phyloP scores from a whole-genome alignment of 768 basidiomycete species.

The Serendipita sp. region DNA sequence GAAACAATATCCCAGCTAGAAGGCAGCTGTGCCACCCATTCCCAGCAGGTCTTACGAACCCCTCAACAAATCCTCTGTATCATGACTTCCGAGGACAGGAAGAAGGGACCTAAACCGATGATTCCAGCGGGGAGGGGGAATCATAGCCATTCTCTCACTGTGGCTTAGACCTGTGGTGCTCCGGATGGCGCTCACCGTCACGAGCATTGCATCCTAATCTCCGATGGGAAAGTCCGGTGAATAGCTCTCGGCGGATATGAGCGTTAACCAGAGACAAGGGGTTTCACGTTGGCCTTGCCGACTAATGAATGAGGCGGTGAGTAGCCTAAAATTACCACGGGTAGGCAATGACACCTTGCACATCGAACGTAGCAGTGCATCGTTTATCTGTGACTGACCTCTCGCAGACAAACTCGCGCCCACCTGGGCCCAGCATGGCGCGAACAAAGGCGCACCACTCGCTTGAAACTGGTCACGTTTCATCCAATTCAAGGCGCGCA shows the following conservation, averaged over 20 bases:
- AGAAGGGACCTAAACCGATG: slow-evolving; percentile 74
- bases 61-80: no score
- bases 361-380: background rate
- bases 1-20: no score
- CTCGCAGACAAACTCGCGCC: no score
- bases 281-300: no score
- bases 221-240: slow-evolving; percentile 91
- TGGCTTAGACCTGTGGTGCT: slow-evolving; percentile 77
- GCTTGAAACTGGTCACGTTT: no score
- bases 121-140: slow-evolving; percentile 92
- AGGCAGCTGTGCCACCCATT: no score
- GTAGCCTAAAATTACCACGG: background rate
- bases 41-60: no score
- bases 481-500: no score
- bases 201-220: slow-evolving; percentile 77
- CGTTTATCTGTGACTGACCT: no score
- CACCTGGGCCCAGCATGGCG: no score
- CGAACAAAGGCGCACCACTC: no score
- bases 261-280: slow-evolving; percentile 93
- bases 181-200: slow-evolving; percentile 59
- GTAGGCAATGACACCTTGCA: background rate
- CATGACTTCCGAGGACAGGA: no score
- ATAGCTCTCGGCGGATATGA: slow-evolving; percentile 85
- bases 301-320: slow-evolving; percentile 50
- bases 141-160: slow-evolving; percentile 84